phyloP scores from a whole-genome alignment of 2,329 filamentous ascomycete species.

The Colletotrichum gigasporum region DNA sequence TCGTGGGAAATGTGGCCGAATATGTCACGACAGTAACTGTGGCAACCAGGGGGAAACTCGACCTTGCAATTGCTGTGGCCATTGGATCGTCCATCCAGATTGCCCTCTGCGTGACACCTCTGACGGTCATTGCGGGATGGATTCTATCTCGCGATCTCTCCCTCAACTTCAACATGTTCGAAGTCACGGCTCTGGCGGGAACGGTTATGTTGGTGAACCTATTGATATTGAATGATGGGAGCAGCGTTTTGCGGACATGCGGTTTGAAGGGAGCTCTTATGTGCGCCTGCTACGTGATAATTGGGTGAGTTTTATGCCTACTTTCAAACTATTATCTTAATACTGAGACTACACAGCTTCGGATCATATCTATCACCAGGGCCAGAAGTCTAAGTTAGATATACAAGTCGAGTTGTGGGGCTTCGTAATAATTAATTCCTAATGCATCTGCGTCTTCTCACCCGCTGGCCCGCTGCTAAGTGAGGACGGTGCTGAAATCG shows the following conservation, averaged over 20 bases:
- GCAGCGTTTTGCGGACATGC: slow-evolving; percentile 67
- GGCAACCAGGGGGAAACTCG: slow-evolving; percentile 68
- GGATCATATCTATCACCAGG: too few species aligned
- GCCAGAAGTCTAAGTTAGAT: too few species aligned
- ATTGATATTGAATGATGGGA: slow-evolving; percentile 77
- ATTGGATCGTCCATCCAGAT: slow-evolving; percentile 71
- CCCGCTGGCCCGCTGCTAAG: too few species aligned
- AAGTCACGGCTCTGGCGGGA: slow-evolving; percentile 78
- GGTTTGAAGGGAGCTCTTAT: slow-evolving; percentile 64
- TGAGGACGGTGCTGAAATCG: too few species aligned
- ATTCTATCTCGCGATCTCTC: slow-evolving; percentile 63
- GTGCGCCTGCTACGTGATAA: slow-evolving; percentile 63
- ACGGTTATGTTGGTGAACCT: slow-evolving; percentile 79
- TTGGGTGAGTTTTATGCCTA: slow-evolving; percentile 53
- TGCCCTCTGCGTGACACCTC: slow-evolving; percentile 67
- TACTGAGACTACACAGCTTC: too few species aligned
- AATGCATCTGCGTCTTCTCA: too few species aligned
- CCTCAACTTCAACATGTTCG: slow-evolving; percentile 80
- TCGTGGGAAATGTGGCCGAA: slow-evolving; percentile 71
- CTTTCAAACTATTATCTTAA: too few species aligned
- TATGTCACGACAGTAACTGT: slow-evolving; percentile 71
- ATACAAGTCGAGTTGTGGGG: too few species aligned
- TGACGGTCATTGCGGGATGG: slow-evolving; percentile 70
- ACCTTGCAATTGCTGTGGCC: slow-evolving; percentile 69
- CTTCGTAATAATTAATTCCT: too few species aligned